Base-by-base conservation (phyloP, 441 rosid genomes). In the Melastoma candidum region DNA sequence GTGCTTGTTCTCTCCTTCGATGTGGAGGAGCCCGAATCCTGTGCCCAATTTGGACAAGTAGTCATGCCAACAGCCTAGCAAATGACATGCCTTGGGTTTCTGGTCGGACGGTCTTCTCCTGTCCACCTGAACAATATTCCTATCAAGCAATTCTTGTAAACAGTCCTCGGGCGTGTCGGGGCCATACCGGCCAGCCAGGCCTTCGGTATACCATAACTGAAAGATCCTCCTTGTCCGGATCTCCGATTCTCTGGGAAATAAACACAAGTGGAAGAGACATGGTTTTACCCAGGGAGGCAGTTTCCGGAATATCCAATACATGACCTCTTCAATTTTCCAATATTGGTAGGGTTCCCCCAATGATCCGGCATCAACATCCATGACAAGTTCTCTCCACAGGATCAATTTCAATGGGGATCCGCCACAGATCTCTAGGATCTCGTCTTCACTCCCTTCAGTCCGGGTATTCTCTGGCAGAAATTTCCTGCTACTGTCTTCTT, bases 61-160 rank as follows among this genome's bases (percentile, higher is more conserved):
- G 51, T 59, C 63, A 0, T 59, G 12, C 0, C 51, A 9, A 29
- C 11, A 7, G 25, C 53, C 22, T n/a, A 45, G 14, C 27, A 59
- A 14, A 0, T 13, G 51, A 26, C 48, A 24, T 2, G 3, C 26
- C 5, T 24, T 27, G 3, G 63, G 57, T 12, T 1, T 1, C 8
- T n/a, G 46, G 3, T 22, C 11, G 11, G 8, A 11, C 63, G 26
- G 44, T 57, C 57, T 17, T 2, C 14, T 1, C 11, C 27, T 46
- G 49, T 27, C 57, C 41, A 51, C 63, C 1, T 51, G 48, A 44
- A 60, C 51, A 11, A 60, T 27, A 7, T 51, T 60, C 7, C 39
- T 41, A 27, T 12, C 7, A 1, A 8, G 26, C 22, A 60, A 46
- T 7, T 45, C 63, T 7, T 60, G 0, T 2, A 60, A n/a, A 29